A percentile compares a stretch with the other conserved stretches of the same genome.
Evolutionary conservation across 2,329 filamentous ascomycete species (phyloP).

Genomic region (Blastomyces gilchristii): DNA sequence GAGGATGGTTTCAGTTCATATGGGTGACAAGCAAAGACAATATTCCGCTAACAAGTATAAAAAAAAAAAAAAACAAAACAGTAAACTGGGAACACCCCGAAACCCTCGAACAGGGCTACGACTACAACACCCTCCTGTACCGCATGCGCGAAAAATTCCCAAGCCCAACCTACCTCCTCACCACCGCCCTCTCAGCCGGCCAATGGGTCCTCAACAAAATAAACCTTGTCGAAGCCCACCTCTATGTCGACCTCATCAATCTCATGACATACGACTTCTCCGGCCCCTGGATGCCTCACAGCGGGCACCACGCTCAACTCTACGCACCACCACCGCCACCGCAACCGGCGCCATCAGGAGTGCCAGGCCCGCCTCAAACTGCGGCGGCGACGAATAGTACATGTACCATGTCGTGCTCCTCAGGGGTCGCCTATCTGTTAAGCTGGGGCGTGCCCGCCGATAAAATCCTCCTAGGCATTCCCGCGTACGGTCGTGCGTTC

Average conservation of each 20-base stretch:
- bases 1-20: too few relatives aligned
- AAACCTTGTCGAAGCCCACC: conserved; percentile 51
- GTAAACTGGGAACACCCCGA: conserved; percentile 74
- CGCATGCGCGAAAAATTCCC: conserved; percentile 58
- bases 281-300: conserved; percentile 56
- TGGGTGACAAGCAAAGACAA: too few relatives aligned
- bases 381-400: too few relatives aligned
- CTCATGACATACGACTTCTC: conserved; percentile 73
- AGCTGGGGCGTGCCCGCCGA: conserved; percentile 55
- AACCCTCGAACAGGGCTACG: conserved; percentile 53
- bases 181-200: conserved; percentile 60
- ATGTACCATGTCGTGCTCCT: conserved; percentile 40
- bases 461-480: conserved; percentile 67
- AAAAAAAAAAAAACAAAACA: conserved; percentile 40
- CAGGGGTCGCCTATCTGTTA: conserved; percentile 55
- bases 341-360: conserved; percentile 36
- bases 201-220: conserved; percentile 58
- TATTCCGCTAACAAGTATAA: not conserved
- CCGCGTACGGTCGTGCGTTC: conserved; percentile 66
- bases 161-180: conserved; percentile 57
- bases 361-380: too few relatives aligned
- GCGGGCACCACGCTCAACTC: conserved; percentile 68
- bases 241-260: conserved; percentile 65
- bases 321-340: conserved; percentile 44
- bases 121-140: conserved; percentile 61